phyloP scores from a whole-genome alignment of 306 rosid genomes.

The Vigna mungo region DNA sequence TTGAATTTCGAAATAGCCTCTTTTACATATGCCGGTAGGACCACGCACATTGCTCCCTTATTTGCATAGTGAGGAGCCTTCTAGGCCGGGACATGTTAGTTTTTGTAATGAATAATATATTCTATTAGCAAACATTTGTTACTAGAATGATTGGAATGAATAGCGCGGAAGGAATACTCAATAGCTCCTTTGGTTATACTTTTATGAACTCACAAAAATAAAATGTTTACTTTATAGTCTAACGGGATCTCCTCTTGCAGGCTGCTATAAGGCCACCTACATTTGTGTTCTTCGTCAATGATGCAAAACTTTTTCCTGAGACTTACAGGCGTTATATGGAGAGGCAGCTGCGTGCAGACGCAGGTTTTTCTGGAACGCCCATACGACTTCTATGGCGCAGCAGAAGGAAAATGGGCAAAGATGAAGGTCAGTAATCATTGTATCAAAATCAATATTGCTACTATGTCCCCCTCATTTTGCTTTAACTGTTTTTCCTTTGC shows the following conservation, averaged over 20 bases:
- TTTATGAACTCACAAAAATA: neutral
- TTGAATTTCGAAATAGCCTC: too few species aligned
- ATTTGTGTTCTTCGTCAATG: conserved; percentile 93
- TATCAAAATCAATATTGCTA: conserved; percentile 25
- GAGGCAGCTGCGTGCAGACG: conserved; percentile 83
- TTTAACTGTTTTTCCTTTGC: neutral
- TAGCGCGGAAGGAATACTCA: conserved; percentile 27
- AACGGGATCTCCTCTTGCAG: conserved; percentile 55
- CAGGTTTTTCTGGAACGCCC: conserved; percentile 94
- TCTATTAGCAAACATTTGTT: neutral
- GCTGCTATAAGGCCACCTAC: conserved; percentile 99
- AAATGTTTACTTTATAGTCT: conserved; percentile 6
- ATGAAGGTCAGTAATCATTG: conserved; percentile 61
- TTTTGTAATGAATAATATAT: neutral
- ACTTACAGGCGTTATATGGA: conserved; percentile 90
- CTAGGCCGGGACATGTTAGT: too few species aligned
- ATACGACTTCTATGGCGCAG: conserved; percentile 93
- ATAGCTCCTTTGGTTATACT: conserved; percentile 9
- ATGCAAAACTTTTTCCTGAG: conserved; percentile 89
- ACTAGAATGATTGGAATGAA: conserved; percentile 7
- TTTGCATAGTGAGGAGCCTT: too few species aligned
- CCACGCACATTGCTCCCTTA: too few species aligned
- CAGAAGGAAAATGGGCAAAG: conserved; percentile 73
- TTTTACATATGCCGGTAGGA: too few species aligned
- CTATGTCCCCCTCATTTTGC: neutral